These are phyloP conservation scores for Ceratorhiza oryzae-sativae DNA, from an alignment of 1,284 basidiomycete genomes.

Conservation along the genomic window DNA sequence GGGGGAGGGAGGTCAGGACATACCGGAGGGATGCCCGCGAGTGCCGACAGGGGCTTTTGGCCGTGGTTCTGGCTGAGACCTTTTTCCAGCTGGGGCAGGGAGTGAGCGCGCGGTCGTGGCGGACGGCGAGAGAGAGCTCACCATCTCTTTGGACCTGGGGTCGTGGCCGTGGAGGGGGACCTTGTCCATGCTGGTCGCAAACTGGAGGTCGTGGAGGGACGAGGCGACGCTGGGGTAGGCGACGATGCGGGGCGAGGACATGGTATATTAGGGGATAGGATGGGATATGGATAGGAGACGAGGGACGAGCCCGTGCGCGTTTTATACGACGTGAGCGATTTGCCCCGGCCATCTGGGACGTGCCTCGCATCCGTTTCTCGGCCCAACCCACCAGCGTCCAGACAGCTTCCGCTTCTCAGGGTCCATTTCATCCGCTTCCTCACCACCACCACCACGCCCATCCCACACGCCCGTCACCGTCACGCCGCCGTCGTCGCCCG, in stretches of 20 bases:
- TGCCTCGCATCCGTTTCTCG: conserved; percentile 16
- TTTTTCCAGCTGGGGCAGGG: conserved; percentile 5
- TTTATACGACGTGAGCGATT: neutral
- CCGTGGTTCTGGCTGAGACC: neutral
- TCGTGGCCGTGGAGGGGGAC: conserved; percentile 39
- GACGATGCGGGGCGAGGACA: conserved; percentile 33
- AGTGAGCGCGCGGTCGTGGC: neutral
- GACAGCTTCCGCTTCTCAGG: conserved; percentile 14
- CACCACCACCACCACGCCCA: too few species aligned
- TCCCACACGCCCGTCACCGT: too few species aligned
- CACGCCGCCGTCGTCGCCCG: too few species aligned
- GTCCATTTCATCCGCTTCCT: neutral
- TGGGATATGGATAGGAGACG: neutral
- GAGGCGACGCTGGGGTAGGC: conserved; percentile 40
- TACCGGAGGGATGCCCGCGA: neutral
- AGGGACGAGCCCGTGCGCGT: neutral
- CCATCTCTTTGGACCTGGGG: conserved; percentile 38
- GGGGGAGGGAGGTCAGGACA: neutral
- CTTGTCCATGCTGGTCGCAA: conserved; percentile 38
- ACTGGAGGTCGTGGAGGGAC: conserved; percentile 37
- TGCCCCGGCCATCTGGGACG: conserved; percentile 1
- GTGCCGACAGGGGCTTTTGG: neutral
- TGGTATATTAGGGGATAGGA: conserved; percentile 4
- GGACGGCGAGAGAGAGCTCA: neutral
- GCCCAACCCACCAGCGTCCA: conserved; percentile 7